phyloP scores from a whole-genome alignment of 306 rosid genomes.

The Ormosia semicastrata region DNA sequence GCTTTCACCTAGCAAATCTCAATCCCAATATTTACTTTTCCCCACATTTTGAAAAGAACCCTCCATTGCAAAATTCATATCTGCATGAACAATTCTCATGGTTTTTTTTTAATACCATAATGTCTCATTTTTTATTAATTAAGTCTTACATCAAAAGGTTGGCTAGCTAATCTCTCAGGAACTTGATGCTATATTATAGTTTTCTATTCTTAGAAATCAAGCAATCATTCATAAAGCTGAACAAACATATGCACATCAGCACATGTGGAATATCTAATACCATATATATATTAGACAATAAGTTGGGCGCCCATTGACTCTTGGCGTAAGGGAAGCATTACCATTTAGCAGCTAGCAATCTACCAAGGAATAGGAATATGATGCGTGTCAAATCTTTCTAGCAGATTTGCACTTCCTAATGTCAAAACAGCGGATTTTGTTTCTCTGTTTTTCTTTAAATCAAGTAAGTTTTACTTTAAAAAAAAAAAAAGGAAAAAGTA shows the following conservation, averaged over 20 bases:
- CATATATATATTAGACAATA: background rate
- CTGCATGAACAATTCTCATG: background rate
- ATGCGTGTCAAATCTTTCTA: background rate
- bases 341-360: background rate
- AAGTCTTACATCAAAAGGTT: background rate
- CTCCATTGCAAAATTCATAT: background rate
- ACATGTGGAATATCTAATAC: background rate
- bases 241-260: background rate
- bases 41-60: background rate
- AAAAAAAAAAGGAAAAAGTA: too few species aligned
- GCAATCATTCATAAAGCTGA: constrained; percentile 23
- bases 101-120: background rate
- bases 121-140: background rate
- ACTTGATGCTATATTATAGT: constrained; percentile 3
- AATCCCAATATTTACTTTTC: constrained; percentile 45
- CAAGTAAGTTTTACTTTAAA: background rate
- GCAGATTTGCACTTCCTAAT: background rate
- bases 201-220: constrained; percentile 21
- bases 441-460: too few species aligned
- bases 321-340: background rate
- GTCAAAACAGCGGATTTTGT: background rate
- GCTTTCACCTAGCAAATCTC: constrained; percentile 40
- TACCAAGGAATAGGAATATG: background rate
- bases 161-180: background rate
- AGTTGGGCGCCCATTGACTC: background rate